Evolutionary conservation across 139 green algal species (phyloP).

Genomic region (Chlorella sp.): DNA sequence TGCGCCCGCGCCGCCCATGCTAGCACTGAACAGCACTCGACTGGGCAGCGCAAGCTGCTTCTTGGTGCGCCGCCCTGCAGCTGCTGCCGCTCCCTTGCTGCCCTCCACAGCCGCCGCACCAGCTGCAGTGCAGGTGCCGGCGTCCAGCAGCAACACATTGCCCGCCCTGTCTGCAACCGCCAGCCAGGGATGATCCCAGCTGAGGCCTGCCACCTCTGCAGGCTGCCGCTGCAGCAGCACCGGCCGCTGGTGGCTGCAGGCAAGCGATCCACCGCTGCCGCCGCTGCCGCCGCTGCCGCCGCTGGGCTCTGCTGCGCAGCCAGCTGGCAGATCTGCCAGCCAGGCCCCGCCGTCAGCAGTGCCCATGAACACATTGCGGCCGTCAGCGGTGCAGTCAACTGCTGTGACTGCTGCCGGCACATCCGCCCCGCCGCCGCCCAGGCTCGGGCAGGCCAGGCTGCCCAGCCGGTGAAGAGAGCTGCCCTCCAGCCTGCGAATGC

Average conservation of each 20-base stretch:
- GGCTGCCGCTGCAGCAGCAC: slow-evolving; percentile 31
- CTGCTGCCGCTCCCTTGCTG: background rate
- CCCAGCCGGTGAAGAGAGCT: slow-evolving; percentile 11
- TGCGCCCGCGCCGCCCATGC: background rate
- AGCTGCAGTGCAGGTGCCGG: slow-evolving; percentile 21
- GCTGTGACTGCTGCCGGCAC: background rate
- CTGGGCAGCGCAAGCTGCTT: background rate
- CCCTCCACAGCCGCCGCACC: slow-evolving; percentile 1
- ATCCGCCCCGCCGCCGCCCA: background rate
- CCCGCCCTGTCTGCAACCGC: slow-evolving; percentile 40
- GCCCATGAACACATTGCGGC: background rate
- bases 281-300: background rate
- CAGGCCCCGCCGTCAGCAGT: slow-evolving; percentile 6
- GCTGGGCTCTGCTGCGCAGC: too few species aligned
- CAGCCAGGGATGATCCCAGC: slow-evolving; percentile 78
- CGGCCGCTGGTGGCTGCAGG: background rate
- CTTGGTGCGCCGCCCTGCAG: background rate
- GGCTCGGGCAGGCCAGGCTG: background rate
- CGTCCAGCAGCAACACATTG: slow-evolving; percentile 39
- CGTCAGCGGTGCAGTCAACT: background rate
- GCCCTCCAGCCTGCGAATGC: background rate
- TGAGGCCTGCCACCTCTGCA: slow-evolving; percentile 43
- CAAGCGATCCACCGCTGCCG: background rate
- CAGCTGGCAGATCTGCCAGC: background rate
- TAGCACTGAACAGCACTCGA: background rate